A percentile compares a stretch with the other conserved stretches of the same genome.
phyloP scores from a whole-genome alignment of 23 red algal species.

The Agarophyton chilense region DNA sequence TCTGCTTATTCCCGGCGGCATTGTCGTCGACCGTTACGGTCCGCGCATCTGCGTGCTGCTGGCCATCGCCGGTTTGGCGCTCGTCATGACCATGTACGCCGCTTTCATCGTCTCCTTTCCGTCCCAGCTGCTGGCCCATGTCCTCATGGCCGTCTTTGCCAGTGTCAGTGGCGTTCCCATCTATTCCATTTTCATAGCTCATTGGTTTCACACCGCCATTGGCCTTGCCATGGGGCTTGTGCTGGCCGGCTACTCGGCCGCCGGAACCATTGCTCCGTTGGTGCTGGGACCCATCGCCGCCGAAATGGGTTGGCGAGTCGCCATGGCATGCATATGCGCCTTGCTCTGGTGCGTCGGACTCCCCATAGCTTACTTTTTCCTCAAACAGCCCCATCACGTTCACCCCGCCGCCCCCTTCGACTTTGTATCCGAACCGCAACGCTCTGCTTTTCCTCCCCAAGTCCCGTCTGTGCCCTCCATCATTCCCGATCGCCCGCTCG shows the following conservation, averaged over 20 bases:
- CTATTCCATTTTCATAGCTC: conserved; percentile 85
- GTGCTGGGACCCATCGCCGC: conserved; percentile 74
- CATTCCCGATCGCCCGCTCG: conserved; percentile 1
- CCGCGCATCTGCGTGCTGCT: conserved; percentile 69
- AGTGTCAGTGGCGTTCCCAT: conserved; percentile 87
- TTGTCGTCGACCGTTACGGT: conserved; percentile 82
- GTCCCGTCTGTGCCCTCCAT: neutral
- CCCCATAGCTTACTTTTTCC: conserved; percentile 70
- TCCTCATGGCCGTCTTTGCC: conserved; percentile 69
- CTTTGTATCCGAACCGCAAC: neutral
- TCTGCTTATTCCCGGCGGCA: conserved; percentile 91
- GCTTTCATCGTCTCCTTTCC: conserved; percentile 42
- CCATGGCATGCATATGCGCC: conserved; percentile 59
- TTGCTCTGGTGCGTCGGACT: conserved; percentile 70
- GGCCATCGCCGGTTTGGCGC: conserved; percentile 65
- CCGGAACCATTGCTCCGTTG: conserved; percentile 71
- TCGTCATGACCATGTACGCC: conserved; percentile 72
- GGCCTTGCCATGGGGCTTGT: conserved; percentile 94
- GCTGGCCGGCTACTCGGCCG: conserved; percentile 87
- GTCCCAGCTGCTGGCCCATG: conserved; percentile 39
- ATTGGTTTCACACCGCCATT: conserved; percentile 75
- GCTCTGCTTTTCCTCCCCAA: neutral
- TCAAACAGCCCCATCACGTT: conserved; percentile 25
- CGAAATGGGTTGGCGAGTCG: conserved; percentile 71
- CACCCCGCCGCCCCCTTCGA: neutral